Evolutionary conservation across 371 early-diverging fungal genomes (phyloP), one percentile per base, ranked within the genome.

Genomic region (Actinomortierella ambigua): DNA sequence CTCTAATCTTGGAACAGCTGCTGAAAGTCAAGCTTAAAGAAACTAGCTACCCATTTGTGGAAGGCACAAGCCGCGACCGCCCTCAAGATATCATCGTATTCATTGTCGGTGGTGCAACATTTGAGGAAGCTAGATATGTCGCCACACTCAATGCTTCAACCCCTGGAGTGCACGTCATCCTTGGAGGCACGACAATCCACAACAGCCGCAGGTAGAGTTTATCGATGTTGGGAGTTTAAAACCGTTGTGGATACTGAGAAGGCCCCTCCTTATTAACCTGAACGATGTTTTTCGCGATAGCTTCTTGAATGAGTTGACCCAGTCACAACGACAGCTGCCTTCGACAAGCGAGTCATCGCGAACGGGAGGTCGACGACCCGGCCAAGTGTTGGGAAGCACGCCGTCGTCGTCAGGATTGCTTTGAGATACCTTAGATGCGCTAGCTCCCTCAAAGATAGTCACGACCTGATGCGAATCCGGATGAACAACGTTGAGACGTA

Each of bases 1-100:
- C 85, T 0, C 88, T 90, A 34, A 91, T 88, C 27, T 47, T 98
- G 24, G 90, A 94, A 59, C 77, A 83, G 41, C 60, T 94, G 49
- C 75, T 93, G 49, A 95, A 95, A 67, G 94, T 94, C 15, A 85
- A 86, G 47, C 78, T 94, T n/a, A 88, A 85, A 58, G 92, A 91
- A 26, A 76, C 85, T 5, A 81, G 79, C 41, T 94, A 92, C 57
- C 97, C 97, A 18, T 94, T 88, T 68, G 71, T 91, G 1, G 88
- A 90, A 29, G 82, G 82, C 2, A 56, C 78, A 23, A 78, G 79
- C 13, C 75, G 84, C 7, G 92, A 93, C 77, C 88, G 96, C 68
- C 95, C 96, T 17, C 95, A 95, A 66, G 96, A 97, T 71, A 84
- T 97, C 49, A 90, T 98, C 51, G 86, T 98, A 11, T 97, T 96